Base-by-base conservation (phyloP, 1,284 basidiomycete species). In the Pterulicium gracile region DNA sequence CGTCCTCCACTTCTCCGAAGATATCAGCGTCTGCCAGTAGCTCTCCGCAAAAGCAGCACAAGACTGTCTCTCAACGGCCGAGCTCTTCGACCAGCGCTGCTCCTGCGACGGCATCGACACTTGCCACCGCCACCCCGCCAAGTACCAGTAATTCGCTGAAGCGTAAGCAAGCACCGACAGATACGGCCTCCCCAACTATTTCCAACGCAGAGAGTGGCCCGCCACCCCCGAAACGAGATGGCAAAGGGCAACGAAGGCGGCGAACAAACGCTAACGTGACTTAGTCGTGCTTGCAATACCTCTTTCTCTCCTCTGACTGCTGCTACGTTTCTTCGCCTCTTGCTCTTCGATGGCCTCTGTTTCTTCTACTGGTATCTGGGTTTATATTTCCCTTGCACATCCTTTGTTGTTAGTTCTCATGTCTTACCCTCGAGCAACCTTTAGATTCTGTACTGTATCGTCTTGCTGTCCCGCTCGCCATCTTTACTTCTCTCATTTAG, bases 111-210 rank as follows among this genome's bases (percentile, higher is more conserved):
- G 69, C 70, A 55, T 60, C 62, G 41, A 66, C 67, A 46, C 40
- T 45, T 7, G 39, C 27, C 19, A 19, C 65, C 7, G 67, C 61
- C 55, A 74, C 74, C 3, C 79, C 81, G 2, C 67, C 73, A 4
- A 57, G 79, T 61, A 48, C 70, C 34, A 63, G 66, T 55, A 67
- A 78, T 47, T 68, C 75, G 39, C 62, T 84, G 55, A 87, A 87
- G 64, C 72, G 83, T 51, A 86, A 84, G 49, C 67, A 70, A 52
- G 65, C 63, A 21, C 54, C 59, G 32, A 75, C 77, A 47, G 62
- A 69, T 27, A 65, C 70, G 21, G 74, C 79, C 24, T 70, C 71
- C 22, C 68, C 69, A 41, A 62, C 66, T 40, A 66, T 63, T 44
- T 57, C 64, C 47, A 13, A 27, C 20, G 3, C 18, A 22, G 7